A percentile compares a stretch with the other conserved stretches of the same genome.
These are phyloP conservation scores for Pseudotulostoma volvatum DNA, from an alignment of 495 filamentous ascomycete genomes.

Conservation along the genomic window DNA sequence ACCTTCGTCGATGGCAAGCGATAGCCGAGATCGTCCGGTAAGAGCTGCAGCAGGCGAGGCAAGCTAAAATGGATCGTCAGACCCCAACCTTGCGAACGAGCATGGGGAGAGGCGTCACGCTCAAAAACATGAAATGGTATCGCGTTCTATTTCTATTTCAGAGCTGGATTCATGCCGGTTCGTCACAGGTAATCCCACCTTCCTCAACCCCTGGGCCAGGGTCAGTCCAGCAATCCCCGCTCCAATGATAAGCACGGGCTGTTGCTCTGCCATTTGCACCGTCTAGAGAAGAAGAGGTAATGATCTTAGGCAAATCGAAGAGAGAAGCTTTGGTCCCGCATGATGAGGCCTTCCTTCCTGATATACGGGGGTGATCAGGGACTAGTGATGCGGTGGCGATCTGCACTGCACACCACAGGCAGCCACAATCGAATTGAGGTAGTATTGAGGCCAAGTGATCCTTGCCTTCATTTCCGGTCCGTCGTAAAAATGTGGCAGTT, in stretches of 20 bases:
- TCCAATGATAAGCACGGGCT: constrained; percentile 1
- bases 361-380: no score
- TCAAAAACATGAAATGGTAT: constrained; percentile 39
- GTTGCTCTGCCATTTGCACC: no score
- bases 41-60: constrained; percentile 28
- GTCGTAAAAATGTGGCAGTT: no score
- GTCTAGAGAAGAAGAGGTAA: no score
- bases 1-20: constrained; percentile 35
- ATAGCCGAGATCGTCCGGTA: constrained; percentile 31
- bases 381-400: no score
- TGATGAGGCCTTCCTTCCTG: no score
- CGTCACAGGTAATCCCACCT: not conserved
- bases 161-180: not conserved
- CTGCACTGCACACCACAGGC: no score
- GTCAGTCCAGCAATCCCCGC: constrained; percentile 1
- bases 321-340: no score
- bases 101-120: constrained; percentile 26
- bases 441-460: no score
- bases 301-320: no score
- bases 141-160: not conserved
- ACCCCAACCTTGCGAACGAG: constrained; percentile 38
- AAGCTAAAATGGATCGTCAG: constrained; percentile 44
- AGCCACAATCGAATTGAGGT: no score
- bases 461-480: no score
- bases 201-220: not conserved